Evolutionary conservation across 495 filamentous ascomycete genomes (phyloP), one percentile per base, ranked within the genome.

Genomic region (Alectoria sarmentosa): DNA sequence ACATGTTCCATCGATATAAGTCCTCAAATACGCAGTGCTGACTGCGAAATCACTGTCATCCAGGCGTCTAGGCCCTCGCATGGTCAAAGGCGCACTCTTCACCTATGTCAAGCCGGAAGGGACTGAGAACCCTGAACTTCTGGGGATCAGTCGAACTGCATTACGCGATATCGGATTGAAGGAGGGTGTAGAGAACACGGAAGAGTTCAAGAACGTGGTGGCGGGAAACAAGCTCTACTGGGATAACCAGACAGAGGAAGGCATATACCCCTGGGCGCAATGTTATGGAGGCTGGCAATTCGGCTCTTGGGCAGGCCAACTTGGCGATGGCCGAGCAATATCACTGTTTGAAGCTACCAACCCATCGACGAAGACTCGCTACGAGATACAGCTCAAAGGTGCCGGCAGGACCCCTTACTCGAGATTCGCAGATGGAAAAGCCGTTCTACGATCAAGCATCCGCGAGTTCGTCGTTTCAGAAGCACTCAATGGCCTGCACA

Each of bases 361-460:
- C 72, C 86, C 90, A 21, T 66, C 72, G 0, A 91, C 91, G 2
- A 81, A 82, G 1, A 78, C 69, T 21, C 83, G 92, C 7, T 96
- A 94, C 73, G 94, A 98, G 74, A 72, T 98, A 13, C 94, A 97
- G 71, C 80, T 98, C 57, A 98, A 96, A 76, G 94, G 94, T 30
- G 93, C 94, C 34, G 94, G 94, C 4, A 78, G 85, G 67, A 98
- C 94, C 5, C 94, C 94, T 0, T 98, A 98, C 74, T 94, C 90
- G 28, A 88, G 94, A 17, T 98, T 98, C 69, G 94, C 94, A n/a
- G 94, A 98, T 76, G 94, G 94, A 36, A 93, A 94, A 71, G 94
- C 94, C 4, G 94, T 98, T 15, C 79, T 98, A 28, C 78, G 94
- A 56, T 92, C 88, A 36, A 93, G 89, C 71, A 95, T 98, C 64